Base-by-base conservation (phyloP, 495 filamentous ascomycete genomes). In the Aspergillus mulundensis region DNA sequence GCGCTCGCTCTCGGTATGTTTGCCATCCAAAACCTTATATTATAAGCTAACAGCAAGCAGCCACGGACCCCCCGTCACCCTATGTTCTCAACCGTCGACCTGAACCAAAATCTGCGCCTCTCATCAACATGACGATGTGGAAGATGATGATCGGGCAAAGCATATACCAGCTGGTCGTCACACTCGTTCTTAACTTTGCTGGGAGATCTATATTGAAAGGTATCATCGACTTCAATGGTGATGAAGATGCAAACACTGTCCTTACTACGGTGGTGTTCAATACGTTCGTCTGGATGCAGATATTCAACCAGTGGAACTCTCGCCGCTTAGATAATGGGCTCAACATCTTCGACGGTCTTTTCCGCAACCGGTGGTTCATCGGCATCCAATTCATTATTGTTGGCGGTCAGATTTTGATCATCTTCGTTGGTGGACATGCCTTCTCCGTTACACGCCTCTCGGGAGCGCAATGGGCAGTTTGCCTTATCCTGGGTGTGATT, bases 251-350 rank as follows among this genome's bases (percentile, higher is more conserved):
- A 15, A 44, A 56, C 54, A 49, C 61, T 34, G 47, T 61, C 20
- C 69, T 91, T 44, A 69, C 82, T 54, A 90, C 89, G 1, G 73
- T 93, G 38, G 82, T 95, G 21, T 95, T 95, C 78, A 96, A 95
- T 74, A 90, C 88, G 1, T 95, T 93, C 61, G 88, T 94, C 36
- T 96, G 90, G 86, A 92, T 95, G 88, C 90, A 95, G 61, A 91
- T 95, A 60, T 95, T 95, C 81, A 95, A 96, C 65, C 79, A 90
- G 64, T 84, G 88, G 72, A 91, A 91, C 63, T 89, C 81, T 70
- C 87, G 90, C 45, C 87, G 90, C 1, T 78, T 97, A 15, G 92
- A 97, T 66, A 97, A 95, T 74, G 81, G 82, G 23, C 82, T 94
- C 74, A 96, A 96, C 64, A 88, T 96, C 59, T 87, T 97, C 68